Percentiles rank a stretch among this genome's conserved stretches.
Conservation (phyloP, 1,284 basidiomycete genomes). For the Moesziomyces antarcticus region DNA sequence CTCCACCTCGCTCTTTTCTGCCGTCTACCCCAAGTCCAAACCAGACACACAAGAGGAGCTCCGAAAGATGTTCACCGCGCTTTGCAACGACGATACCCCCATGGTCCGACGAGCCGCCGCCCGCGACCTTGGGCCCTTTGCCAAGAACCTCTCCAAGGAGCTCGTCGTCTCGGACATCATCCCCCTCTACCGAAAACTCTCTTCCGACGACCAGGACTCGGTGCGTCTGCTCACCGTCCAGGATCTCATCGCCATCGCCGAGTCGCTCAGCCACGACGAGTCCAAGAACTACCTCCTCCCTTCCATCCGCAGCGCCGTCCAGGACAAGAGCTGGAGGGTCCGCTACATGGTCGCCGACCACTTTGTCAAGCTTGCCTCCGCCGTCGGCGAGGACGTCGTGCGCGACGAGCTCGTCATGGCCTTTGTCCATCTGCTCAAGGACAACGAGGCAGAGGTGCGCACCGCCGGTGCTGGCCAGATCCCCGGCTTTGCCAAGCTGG, state of each 20-base stretch:
- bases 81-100: conserved; percentile 94
- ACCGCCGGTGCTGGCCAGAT: conserved; percentile 96
- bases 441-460: conserved; percentile 98
- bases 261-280: conserved; percentile 84
- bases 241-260: conserved; percentile 91
- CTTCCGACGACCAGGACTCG: conserved; percentile 97
- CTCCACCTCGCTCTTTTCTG: conserved; percentile 90
- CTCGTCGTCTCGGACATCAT: conserved; percentile 81
- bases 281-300: conserved; percentile 90
- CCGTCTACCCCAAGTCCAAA: conserved; percentile 78
- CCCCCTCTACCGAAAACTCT: conserved; percentile 92
- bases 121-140: conserved; percentile 81
- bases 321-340: conserved; percentile 98
- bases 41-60: conserved; percentile 83
- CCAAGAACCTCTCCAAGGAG: conserved; percentile 66
- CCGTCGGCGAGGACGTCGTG: conserved; percentile 89
- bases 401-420: conserved; percentile 93
- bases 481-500: conserved; percentile 93
- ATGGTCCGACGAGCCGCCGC: conserved; percentile 98
- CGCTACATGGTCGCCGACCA: conserved; percentile 99
- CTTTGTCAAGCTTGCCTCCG: conserved; percentile 93
- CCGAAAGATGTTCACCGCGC: conserved; percentile 82
- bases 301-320: conserved; percentile 80
- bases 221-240: conserved; percentile 95
- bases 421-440: conserved; percentile 93